Base-by-base conservation (phyloP, 768 basidiomycete species). In the Boletus coccyginus region DNA sequence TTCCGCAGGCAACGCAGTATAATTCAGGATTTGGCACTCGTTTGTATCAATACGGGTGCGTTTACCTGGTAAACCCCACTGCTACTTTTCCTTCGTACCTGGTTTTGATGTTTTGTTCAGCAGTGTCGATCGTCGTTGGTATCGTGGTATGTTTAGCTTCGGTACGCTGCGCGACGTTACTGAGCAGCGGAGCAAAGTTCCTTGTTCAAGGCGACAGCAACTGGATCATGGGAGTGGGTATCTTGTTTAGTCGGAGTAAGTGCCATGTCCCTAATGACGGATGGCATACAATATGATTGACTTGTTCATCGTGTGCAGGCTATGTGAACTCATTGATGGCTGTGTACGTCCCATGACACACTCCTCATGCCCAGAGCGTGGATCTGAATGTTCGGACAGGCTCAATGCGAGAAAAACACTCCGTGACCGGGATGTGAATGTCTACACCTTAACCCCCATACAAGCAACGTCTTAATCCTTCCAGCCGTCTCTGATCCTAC, bases 261-360 rank as follows among this genome's bases (percentile, higher is more conserved):
- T 53, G 12, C 5, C 17, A 24, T 24, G 11, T 38, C 21, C 6
- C 12, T 8, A 27, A 33, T 36, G 24, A 4, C 27, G 21, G 5
- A 38, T 31, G 29, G 21, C 21, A n/a, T 41, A 13, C 29, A 39
- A 17, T 16, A 24, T 12, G 51, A 32, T 27, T 27, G 27, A 27
- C 27, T 27, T 27, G 27, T 27, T 27, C 27, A 27, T 27, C 6
- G 27, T 27, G 27, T 38, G 7, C 27, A 59, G 60, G 53, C 9
- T 61, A 61, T 29, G 58, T 49, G 35, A 59, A 53, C 39, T 61
- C 60, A 21, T 53, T 61, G 60, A 16, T 61, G 19, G 54, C 54
- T 7, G 51, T 56, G 60, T 61, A 32, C 45, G 60, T 54, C 8
- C 24, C 12, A 24, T 36, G 31, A 12, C n/a, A 46, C 14, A 6